These are phyloP conservation scores for Yarrowia alimentaria DNA, from an alignment of 805 yeast species.

Conservation along the genomic window DNA sequence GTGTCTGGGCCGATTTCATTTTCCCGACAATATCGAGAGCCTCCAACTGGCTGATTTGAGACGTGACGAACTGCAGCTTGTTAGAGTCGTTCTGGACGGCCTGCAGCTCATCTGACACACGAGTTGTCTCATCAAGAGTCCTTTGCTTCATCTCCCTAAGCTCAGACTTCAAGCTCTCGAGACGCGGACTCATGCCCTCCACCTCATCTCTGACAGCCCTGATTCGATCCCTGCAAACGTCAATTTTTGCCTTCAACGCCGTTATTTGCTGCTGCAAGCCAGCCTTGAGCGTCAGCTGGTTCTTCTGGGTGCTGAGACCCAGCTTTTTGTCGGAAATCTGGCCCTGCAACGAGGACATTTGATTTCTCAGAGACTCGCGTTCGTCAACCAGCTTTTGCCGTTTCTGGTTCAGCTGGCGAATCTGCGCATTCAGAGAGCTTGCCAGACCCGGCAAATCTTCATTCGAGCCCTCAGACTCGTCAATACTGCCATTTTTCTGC, in stretches of 20 bases:
- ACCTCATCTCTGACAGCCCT: constrained; percentile 19
- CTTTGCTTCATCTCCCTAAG: constrained; percentile 30
- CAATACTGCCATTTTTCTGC: constrained; percentile 33
- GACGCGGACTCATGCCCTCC: constrained; percentile 18
- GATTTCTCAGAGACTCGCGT: constrained; percentile 48
- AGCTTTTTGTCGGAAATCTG: constrained; percentile 54
- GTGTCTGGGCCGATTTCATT: no score
- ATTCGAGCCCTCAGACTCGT: constrained; percentile 33
- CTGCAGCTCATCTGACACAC: not conserved
- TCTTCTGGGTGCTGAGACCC: constrained; percentile 53
- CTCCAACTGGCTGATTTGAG: not conserved
- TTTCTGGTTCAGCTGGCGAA: constrained; percentile 45
- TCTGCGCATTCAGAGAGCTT: constrained; percentile 41
- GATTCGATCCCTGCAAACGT: constrained; percentile 16
- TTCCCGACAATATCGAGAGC: not conserved
- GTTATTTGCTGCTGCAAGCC: constrained; percentile 7
- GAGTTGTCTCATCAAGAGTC: constrained; percentile 31
- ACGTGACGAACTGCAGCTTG: not conserved
- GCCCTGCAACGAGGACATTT: constrained; percentile 48
- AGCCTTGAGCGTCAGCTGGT: constrained; percentile 47
- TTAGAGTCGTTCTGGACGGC: constrained; percentile 1
- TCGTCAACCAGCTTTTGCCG: constrained; percentile 42
- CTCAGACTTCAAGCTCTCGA: not conserved
- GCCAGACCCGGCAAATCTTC: constrained; percentile 32
- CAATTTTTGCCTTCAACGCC: constrained; percentile 30